Percentiles rank a stretch among this genome's conserved stretches.
These are phyloP conservation scores for Cairneyella variabilis DNA, from an alignment of 495 filamentous ascomycete species.

Conservation along the genomic window DNA sequence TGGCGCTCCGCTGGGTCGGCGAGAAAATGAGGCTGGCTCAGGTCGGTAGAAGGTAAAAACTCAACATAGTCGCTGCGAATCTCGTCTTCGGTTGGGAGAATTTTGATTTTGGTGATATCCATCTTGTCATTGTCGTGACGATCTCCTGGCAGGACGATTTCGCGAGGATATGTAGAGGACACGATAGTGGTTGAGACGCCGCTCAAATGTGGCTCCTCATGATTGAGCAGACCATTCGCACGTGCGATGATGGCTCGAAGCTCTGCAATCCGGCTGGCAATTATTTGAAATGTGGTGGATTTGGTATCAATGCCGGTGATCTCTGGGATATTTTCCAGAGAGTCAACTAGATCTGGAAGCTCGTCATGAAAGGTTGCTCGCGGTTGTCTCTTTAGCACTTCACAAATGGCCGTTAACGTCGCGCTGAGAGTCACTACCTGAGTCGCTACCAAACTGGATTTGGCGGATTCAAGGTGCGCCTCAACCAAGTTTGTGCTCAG, in stretches of 20 bases:
- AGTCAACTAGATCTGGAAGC: conserved; percentile 15
- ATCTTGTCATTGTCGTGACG: conserved; percentile 58
- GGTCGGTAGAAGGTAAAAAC: conserved; percentile 55
- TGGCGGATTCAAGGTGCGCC: background rate
- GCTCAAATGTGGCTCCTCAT: background rate
- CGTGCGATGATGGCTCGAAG: conserved; percentile 14
- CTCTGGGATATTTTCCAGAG: conserved; percentile 3
- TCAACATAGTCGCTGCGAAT: conserved; percentile 46
- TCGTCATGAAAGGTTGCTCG: conserved; percentile 15
- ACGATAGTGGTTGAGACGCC: conserved; percentile 8
- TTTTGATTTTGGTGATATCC: conserved; percentile 52
- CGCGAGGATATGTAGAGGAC: conserved; percentile 10
- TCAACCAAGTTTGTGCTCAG: conserved; percentile 7
- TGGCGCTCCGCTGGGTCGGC: conserved; percentile 51
- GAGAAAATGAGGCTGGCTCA: conserved; percentile 41
- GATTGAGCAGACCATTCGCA: conserved; percentile 4
- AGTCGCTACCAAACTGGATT: background rate
- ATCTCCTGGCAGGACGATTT: conserved; percentile 4
- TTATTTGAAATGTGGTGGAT: background rate
- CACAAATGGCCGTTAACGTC: conserved; percentile 11
- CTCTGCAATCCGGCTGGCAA: conserved; percentile 4
- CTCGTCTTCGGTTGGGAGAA: conserved; percentile 61
- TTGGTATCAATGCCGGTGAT: conserved; percentile 8
- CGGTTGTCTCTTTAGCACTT: conserved; percentile 13
- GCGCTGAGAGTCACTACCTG: conserved; percentile 5